Base-by-base conservation (phyloP, 768 basidiomycete species). In the Suillus plorans region DNA sequence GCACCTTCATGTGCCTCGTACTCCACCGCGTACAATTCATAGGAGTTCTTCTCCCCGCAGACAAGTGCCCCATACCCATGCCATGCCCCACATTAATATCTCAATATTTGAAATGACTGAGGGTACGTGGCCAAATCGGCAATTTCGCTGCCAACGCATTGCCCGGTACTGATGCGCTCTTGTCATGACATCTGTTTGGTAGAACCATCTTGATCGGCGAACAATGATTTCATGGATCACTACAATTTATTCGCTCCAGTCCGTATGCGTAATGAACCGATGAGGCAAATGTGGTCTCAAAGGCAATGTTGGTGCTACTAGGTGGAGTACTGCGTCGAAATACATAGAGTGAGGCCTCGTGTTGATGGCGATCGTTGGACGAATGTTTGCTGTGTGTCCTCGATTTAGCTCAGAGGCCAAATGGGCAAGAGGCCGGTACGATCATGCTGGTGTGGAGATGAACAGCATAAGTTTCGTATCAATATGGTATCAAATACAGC, bases 401-500 rank as follows among this genome's bases (percentile, higher is more conserved):
- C 53, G 6, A 55, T 55, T 36, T n/a, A 36, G 34, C 53, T n/a
- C 20, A 7, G 20, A 53, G 31, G 31, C 20, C 18, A 55, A 55
- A 55, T 13, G 28, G 18, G 31, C 18, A 18, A 16, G 20, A 12
- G 20, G 20, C 53, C 20, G n/a, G 16, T 39, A 25, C n/a, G 37
- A 39, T 57, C 37, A 18, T 18, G 16, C 25, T 41, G 39, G 25
- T 18, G 9, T 58, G 57, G 39, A 41, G 37, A 58, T 58, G 37
- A 41, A 16, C 22, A 41, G 10, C 22, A 58, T 5, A 58, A 25
- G 14, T 7, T 31, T 18, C 12, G 12, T 31, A 59, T 59, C 28
- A 28, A 31, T 59, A 39, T 31, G 58, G 42, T 42, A 59, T 42
- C 41, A 28, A 50, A 42, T 59, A 59, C 58, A 58, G 25, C 57